Conservation (phyloP, 2,329 filamentous ascomycete genomes). For the Escovopsis sp. region DNA sequence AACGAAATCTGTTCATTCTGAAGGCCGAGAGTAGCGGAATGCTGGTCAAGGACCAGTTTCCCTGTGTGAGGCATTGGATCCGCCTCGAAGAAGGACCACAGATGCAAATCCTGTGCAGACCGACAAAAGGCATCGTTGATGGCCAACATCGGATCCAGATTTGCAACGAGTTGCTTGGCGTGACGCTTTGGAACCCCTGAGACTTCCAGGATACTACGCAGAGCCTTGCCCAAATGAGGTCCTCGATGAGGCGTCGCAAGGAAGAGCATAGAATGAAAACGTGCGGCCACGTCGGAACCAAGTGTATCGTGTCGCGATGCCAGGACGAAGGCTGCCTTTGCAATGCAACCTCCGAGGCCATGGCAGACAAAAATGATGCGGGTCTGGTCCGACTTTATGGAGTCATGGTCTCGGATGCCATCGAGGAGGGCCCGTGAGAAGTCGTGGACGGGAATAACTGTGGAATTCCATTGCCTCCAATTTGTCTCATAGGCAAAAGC, state of each 20-base stretch:
- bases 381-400: not conserved
- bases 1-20: constrained; percentile 1
- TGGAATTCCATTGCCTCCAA: not conserved
- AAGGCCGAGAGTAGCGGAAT: constrained; percentile 2
- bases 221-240: not conserved
- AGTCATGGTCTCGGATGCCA: constrained; percentile 1
- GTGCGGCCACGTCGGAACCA: not conserved
- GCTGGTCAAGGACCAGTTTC: constrained; percentile 1
- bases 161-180: not conserved
- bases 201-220: not conserved
- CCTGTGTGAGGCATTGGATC: not conserved
- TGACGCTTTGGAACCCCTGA: not conserved
- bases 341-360: constrained; percentile 1
- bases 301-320: not conserved
- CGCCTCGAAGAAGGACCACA: constrained; percentile 4
- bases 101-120: not conserved
- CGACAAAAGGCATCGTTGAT: constrained; percentile 1
- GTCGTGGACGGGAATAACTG: not conserved
- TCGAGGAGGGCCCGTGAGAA: not conserved
- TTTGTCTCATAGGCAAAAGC: constrained; percentile 1
- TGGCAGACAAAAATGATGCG: constrained; percentile 2
- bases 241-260: constrained; percentile 1
- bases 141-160: not conserved
- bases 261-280: constrained; percentile 1
- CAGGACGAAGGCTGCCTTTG: constrained; percentile 1